Percentiles rank a stretch among this genome's conserved stretches.
Conservation (phyloP, 2,329 filamentous ascomycete species). For the Cercospora sp. region DNA sequence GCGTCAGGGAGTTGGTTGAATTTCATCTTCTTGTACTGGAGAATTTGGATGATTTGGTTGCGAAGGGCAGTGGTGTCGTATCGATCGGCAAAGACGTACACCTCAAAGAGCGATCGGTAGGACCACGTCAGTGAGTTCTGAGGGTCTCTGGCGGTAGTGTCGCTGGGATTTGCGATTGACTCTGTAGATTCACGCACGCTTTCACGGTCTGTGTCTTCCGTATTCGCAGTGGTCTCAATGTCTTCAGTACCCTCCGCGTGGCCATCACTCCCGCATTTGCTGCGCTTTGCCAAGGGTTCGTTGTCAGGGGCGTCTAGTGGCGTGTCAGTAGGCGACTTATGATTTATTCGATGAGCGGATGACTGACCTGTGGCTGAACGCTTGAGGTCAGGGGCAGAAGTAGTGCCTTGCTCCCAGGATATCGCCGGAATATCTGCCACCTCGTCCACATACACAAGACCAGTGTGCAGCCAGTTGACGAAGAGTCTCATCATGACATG, state of each 20-base stretch:
- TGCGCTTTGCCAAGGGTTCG: background rate
- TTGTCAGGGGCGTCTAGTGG: background rate
- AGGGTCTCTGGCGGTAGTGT: too few species aligned
- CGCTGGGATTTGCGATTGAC: too few species aligned
- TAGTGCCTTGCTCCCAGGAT: too few species aligned
- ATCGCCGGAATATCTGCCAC: background rate
- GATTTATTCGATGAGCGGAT: background rate
- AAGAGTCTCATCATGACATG: background rate
- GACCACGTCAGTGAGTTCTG: too few species aligned
- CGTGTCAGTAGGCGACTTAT: too few species aligned
- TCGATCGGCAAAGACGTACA: conserved; percentile 8
- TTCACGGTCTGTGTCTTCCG: too few species aligned
- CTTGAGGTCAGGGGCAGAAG: background rate
- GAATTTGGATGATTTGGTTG: background rate
- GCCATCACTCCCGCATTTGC: background rate
- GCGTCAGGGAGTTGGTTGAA: background rate
- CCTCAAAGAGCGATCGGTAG: too few species aligned
- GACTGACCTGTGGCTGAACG: background rate
- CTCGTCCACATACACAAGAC: background rate
- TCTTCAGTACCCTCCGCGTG: too few species aligned
- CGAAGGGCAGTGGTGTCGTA: background rate
- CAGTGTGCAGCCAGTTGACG: background rate
- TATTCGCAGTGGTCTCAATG: too few species aligned
- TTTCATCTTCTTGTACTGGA: background rate
- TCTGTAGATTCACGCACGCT: too few species aligned